Conservation (phyloP, 1,139 yeast genomes). For the Lizanozyma gosingica region DNA sequence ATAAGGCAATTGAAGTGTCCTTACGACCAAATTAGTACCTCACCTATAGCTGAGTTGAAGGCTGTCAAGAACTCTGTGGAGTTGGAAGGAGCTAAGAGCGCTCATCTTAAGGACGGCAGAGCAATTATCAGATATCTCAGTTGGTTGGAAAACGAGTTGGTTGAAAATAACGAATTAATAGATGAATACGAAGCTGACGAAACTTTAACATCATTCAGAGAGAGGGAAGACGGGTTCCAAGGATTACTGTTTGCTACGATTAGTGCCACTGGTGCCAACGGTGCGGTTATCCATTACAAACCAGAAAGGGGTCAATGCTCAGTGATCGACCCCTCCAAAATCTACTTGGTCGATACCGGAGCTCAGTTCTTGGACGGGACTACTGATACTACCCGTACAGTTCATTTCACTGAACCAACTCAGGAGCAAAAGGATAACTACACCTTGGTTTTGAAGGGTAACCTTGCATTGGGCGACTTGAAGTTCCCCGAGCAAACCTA, state of each 20-base stretch:
- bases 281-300: slow-evolving; percentile 86
- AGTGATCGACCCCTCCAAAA: slow-evolving; percentile 63
- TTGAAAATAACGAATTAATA: slow-evolving; percentile 44
- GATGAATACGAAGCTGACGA: slow-evolving; percentile 78
- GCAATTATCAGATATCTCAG: slow-evolving; percentile 73
- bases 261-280: slow-evolving; percentile 87
- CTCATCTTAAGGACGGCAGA: slow-evolving; percentile 83
- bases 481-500: slow-evolving; percentile 83
- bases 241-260: slow-evolving; percentile 91
- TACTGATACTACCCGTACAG: slow-evolving; percentile 90
- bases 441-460: slow-evolving; percentile 89
- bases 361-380: slow-evolving; percentile 94
- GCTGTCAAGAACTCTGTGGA: slow-evolving; percentile 71
- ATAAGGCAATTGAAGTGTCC: slow-evolving; percentile 40
- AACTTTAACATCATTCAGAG: slow-evolving; percentile 57
- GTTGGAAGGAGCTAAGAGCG: slow-evolving; percentile 61
- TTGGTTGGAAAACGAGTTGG: slow-evolving; percentile 71
- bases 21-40: slow-evolving; percentile 37
- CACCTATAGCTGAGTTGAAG: slow-evolving; percentile 68
- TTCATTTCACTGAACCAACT: slow-evolving; percentile 69
- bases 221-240: slow-evolving; percentile 50
- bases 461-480: slow-evolving; percentile 66
- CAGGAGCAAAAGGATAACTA: slow-evolving; percentile 64
- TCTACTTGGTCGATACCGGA: slow-evolving; percentile 88
- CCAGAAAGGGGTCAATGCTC: slow-evolving; percentile 57